phyloP scores from a whole-genome alignment of 176 grass and related monocot species.

The Olyra latifolia region DNA sequence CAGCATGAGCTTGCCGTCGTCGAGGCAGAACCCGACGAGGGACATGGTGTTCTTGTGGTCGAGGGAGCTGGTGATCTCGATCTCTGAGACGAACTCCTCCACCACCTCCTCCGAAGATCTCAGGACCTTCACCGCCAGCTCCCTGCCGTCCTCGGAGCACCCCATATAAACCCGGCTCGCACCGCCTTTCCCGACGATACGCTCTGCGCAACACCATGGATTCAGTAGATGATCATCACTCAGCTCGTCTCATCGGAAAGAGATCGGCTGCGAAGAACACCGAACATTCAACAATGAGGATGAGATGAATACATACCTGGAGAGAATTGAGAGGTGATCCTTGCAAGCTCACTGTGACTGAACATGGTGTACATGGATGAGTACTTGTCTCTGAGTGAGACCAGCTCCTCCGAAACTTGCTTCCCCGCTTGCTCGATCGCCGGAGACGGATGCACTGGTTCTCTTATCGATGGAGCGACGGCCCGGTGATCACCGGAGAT shows the following conservation, averaged over 20 bases:
- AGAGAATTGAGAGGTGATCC: constrained; percentile 68
- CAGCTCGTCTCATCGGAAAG: neutral
- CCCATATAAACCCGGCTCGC: constrained; percentile 66
- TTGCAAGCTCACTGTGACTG: constrained; percentile 57
- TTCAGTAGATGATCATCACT: neutral
- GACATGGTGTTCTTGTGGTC: constrained; percentile 65
- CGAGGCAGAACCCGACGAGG: constrained; percentile 70
- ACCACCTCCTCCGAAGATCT: constrained; percentile 49
- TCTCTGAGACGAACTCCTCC: constrained; percentile 65
- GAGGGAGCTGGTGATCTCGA: constrained; percentile 63
- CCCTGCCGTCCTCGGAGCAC: constrained; percentile 29
- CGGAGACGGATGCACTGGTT: neutral
- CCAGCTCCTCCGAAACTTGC: constrained; percentile 38
- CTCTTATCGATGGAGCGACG: neutral
- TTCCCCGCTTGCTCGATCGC: neutral
- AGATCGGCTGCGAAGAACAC: neutral
- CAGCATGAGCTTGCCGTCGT: constrained; percentile 53
- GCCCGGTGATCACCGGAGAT: neutral
- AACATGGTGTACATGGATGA: constrained; percentile 60
- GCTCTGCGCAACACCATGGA: constrained; percentile 24
- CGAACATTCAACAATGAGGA: neutral
- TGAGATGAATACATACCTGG: constrained; percentile 39
- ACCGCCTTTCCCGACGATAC: constrained; percentile 74
- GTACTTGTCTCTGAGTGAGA: constrained; percentile 58
- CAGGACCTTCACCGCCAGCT: constrained; percentile 81